A percentile compares a stretch with the other conserved stretches of the same genome.
These are phyloP conservation scores for Trametes cubensis DNA, from an alignment of 768 basidiomycete species.

Conservation along the genomic window DNA sequence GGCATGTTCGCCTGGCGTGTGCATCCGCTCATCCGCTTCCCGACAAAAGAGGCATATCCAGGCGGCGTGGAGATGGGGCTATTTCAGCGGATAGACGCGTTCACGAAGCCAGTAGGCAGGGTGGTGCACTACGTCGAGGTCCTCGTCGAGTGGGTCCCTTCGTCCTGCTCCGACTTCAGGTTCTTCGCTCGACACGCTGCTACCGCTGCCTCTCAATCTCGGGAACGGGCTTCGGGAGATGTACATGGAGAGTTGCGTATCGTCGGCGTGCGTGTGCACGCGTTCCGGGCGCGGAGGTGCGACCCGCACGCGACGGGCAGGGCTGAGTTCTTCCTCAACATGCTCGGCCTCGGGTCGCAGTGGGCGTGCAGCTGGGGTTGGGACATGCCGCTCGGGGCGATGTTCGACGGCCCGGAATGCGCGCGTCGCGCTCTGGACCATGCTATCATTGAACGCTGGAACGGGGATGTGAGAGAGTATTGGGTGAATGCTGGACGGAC, in stretches of 20 bases:
- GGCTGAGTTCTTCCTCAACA: background rate
- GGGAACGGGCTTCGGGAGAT: background rate
- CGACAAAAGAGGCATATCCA: background rate
- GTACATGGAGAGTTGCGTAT: background rate
- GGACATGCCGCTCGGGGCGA: background rate
- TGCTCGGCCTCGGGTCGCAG: background rate
- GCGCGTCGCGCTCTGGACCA: background rate
- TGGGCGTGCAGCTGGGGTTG: slow-evolving; percentile 6
- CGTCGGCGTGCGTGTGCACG: background rate
- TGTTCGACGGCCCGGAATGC: background rate
- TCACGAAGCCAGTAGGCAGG: background rate
- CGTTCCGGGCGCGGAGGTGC: background rate
- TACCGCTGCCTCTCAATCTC: no score
- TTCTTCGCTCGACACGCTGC: background rate
- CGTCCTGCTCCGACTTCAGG: background rate
- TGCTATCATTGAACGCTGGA: background rate
- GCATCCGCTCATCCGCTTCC: background rate
- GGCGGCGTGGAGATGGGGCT: background rate
- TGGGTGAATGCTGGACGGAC: background rate
- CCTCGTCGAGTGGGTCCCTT: background rate
- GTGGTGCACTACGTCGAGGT: background rate
- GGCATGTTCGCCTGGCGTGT: slow-evolving; percentile 9
- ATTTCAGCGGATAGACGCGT: slow-evolving; percentile 1
- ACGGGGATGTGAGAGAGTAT: background rate
- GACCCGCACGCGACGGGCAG: background rate